Base-by-base conservation (phyloP, 495 filamentous ascomycete species). In the Immersiella caudata region DNA sequence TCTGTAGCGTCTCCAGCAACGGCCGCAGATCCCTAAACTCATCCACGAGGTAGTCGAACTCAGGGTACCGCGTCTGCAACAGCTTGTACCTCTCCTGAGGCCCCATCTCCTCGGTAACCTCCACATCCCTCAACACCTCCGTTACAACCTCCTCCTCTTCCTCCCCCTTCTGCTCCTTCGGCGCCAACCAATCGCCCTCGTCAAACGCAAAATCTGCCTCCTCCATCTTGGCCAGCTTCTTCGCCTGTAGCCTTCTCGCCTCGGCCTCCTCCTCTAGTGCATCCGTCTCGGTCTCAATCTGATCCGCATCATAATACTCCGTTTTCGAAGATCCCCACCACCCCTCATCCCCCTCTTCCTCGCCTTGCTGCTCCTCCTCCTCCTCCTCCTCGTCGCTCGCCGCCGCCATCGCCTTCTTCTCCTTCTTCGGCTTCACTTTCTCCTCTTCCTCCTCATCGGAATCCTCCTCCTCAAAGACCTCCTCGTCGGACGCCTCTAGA, bases 191-290 rank as follows among this genome's bases (percentile, higher is more conserved):
- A 64, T 94, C 93, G 49, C 85, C 84, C 75, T 96, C 92, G 69
- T 97, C 92, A 63, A 97, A 96, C 1, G 91, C 88, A 72, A 96
- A 98, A 75, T 99, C 96, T 50, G 88, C 91, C 73, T 95, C 93
- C 18, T 88, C 83, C 89, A 97, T 92, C 66, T 88, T 87, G 71
- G 91, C 81, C 56, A 97, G 76, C 70, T 93, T 93, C 84, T 96
- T 97, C 74, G 92, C 86, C 78, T 98, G 95, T 27, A 98, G 75
- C 55, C 93, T 81, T 71, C 87, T 87, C 25, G 94, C 95, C 73
- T 98, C 95, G 7, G 86, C 85, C 76, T 98, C 96, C 81, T 99
- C 95, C 70, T 93, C 93, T 64, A 95, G 76, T 0, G 94, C 94
- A 83, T 96, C 94, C 61, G 88, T 88, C 76, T 97, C 94, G 6